Base-by-base conservation (phyloP, 805 yeast species). In the Brettanomyces anomalus region DNA sequence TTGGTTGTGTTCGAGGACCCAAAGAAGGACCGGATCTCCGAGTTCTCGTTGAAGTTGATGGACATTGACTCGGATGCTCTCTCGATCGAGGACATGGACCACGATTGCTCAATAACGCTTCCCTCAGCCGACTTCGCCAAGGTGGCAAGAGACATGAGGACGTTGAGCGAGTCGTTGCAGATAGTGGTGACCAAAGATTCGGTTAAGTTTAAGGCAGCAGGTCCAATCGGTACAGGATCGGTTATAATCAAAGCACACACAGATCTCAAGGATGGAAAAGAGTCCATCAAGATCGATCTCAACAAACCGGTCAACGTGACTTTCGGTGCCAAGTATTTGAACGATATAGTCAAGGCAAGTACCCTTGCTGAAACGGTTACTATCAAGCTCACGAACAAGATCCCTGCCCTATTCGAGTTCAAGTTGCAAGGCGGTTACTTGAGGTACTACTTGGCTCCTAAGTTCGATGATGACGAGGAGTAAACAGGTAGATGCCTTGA, bases 391-490 rank as follows among this genome's bases (percentile, higher is more conserved):
- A 85, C 95, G 16, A 90, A 84, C 57, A 87, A 85, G 60, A 81
- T 93, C 14, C 98, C 98, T 30, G 95, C 97, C 35, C 70, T 88
- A 62, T 87, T 93, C 59, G 97, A 90, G 68, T 93, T 82, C 69
- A 83, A 82, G 65, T 72, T 93, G 60, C 81, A 87, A 49, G 84
- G 90, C 64, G 98, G 98, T 43, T 85, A 86, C 66, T 72, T 93
- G 63, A 82, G 96, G 63, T 93, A 85, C 77, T 93, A 85, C 76
- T 76, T 93, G 64, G 98, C 98, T 54, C 98, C 98, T 46, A 90
- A 93, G 74, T 87, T 93, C 62, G 96, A 85, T 51, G 97, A 89
- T 50, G 95, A 85, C 50, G 93, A 85, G 51, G 77, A 68, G 58
- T 26, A 40, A 16, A 8, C 19, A 15, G 7, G 18, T 35, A 35